phyloP scores from a whole-genome alignment of 345 rosid species.

The Melaleuca quinquenervia region DNA sequence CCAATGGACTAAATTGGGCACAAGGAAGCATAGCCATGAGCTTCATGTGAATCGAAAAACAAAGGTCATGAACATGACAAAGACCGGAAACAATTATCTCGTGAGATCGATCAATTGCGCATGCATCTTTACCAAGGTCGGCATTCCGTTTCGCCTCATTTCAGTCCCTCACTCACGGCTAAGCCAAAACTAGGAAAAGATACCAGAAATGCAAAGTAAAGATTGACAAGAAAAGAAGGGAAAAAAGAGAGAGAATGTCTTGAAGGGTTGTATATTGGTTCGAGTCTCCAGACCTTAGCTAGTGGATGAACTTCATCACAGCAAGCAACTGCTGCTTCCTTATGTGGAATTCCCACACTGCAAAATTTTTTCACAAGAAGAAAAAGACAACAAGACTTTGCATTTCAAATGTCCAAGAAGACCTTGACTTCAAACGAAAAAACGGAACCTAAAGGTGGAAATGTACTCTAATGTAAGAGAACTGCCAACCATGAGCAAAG shows the following conservation, averaged over 20 bases:
- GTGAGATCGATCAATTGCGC: background rate
- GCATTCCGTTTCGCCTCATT: background rate
- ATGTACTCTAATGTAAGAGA: background rate
- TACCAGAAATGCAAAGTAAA: background rate
- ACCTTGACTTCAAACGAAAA: background rate
- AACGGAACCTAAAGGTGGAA: background rate
- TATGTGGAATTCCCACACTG: constrained; percentile 46
- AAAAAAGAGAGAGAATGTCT: background rate
- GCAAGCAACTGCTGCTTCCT: constrained; percentile 31
- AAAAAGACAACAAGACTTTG: background rate
- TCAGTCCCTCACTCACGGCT: background rate
- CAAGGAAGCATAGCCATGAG: background rate
- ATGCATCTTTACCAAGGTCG: background rate
- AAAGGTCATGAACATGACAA: background rate
- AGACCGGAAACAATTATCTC: background rate
- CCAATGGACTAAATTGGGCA: constrained; percentile 23
- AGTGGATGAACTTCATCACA: constrained; percentile 43
- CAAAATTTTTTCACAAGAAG: background rate
- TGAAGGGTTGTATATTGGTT: background rate
- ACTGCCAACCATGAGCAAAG: background rate
- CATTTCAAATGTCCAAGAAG: background rate
- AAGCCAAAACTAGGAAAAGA: background rate
- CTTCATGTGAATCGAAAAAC: background rate
- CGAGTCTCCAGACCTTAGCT: constrained; percentile 21
- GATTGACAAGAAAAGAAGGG: background rate